Evolutionary conservation across 2,329 filamentous ascomycete genomes (phyloP), one percentile per base, ranked within the genome.

Genomic region (Clarireedia monteithiana): DNA sequence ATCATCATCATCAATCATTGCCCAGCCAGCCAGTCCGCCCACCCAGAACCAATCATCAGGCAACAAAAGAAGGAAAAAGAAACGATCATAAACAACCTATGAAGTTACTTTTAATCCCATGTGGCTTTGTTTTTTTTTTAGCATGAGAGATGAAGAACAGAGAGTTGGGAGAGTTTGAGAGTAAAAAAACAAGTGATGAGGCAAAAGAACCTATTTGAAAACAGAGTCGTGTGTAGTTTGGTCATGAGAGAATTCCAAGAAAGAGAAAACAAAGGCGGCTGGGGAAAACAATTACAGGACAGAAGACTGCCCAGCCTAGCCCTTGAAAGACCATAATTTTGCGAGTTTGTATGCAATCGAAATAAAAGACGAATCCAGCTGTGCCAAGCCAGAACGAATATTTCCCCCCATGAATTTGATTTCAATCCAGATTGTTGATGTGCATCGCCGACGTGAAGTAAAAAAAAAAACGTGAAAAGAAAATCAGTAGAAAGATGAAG

Each of bases 141-240:
- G 9, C 27, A 30, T 30, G 27, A 12, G 27, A 30, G 27, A 30
- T 30, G 27, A 30, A 30, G 27, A 30, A 30, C 7, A 30, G 27
- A 30, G 42, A 53, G 42, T 53, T 44, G 50, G 26, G 40, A 55
- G 49, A 40, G 47, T 50, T 49, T 20, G 20, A 20, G 27, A 30
- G 27, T 9, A 30, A 9, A 30, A 30, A 30, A 30, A 30, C 27
- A 30, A 30, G 27, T 30, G 27, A 30, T 30, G 27, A 30, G 27
- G 27, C 27, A 30, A 30, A 30, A 30, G 27, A 30, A 30, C 48
- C 56, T 58, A 58, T 39, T 58, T 58, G 56, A 58, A 58, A 58
- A 58, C 53, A 58, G 51, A 53, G 51, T 53, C 39, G 44, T 9
- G 51, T 38, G 12, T 47, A n/a, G 15, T 48, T 26, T 30, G 24